These are phyloP conservation scores for Arthromyces matolae DNA, from an alignment of 768 basidiomycete genomes.

Conservation along the genomic window DNA sequence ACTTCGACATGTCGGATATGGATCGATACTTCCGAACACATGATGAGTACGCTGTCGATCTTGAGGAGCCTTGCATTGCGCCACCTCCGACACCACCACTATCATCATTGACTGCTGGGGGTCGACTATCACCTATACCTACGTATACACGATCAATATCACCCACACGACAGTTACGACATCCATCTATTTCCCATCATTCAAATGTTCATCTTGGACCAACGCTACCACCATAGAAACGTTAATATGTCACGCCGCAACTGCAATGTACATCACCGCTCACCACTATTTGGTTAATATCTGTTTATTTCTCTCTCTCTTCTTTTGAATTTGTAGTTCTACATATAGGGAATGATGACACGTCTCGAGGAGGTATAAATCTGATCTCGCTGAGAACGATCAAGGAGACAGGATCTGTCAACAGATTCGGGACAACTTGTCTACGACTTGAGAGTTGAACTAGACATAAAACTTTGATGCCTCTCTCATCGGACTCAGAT, in stretches of 20 bases:
- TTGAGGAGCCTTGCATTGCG: background rate
- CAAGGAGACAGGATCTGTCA: background rate
- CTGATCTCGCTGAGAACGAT: background rate
- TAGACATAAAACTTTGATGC: too few relatives aligned
- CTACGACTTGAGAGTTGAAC: too few relatives aligned
- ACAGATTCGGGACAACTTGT: background rate
- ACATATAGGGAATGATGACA: background rate
- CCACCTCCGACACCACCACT: too few relatives aligned
- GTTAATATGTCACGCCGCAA: background rate
- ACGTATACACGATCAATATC: background rate
- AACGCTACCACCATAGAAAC: constrained; percentile 1
- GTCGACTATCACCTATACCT: background rate
- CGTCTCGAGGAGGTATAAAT: background rate
- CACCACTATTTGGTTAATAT: background rate
- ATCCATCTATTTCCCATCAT: constrained; percentile 2
- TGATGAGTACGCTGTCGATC: constrained; percentile 14
- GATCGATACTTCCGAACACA: constrained; percentile 64
- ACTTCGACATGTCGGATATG: constrained; percentile 69
- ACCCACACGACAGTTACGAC: constrained; percentile 3
- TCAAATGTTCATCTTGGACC: background rate
- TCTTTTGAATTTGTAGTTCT: constrained; percentile 9
- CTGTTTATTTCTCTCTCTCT: background rate
- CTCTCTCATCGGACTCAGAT: too few relatives aligned
- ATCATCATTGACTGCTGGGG: background rate
- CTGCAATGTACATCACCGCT: constrained; percentile 4